phyloP scores from a whole-genome alignment of 2,329 filamentous ascomycete genomes.

The Colletotrichum gigasporum region DNA sequence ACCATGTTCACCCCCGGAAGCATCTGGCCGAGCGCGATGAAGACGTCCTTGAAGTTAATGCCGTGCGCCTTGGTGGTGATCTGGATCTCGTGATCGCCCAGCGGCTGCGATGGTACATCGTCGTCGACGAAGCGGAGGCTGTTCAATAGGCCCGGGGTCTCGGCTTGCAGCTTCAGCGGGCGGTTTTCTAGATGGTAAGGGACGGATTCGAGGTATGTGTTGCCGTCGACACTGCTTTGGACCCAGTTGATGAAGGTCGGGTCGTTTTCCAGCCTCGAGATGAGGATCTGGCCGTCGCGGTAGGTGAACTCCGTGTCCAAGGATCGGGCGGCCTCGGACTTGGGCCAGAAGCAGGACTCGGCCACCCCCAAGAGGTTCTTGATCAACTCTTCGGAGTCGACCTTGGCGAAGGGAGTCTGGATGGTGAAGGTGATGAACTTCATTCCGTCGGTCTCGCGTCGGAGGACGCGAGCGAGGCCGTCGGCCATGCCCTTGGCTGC shows the following conservation, averaged over 20 bases:
- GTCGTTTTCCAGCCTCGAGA: constrained; percentile 6
- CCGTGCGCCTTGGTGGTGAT: constrained; percentile 33
- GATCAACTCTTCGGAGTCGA: background rate
- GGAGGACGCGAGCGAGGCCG: constrained; percentile 34
- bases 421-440: constrained; percentile 34
- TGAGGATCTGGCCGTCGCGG: background rate
- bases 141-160: constrained; percentile 23
- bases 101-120: constrained; percentile 7
- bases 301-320: background rate
- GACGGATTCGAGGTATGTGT: background rate
- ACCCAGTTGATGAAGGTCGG: constrained; percentile 10
- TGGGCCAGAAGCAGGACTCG: no score
- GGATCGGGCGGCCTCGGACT: background rate
- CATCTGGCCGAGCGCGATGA: constrained; percentile 37
- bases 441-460: constrained; percentile 33
- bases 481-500: constrained; percentile 33
- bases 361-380: no score
- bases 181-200: constrained; percentile 14
- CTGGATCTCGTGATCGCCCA: constrained; percentile 34
- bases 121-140: constrained; percentile 31
- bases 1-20: constrained; percentile 34
- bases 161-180: constrained; percentile 29
- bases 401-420: background rate
- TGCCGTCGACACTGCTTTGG: background rate
- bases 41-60: constrained; percentile 37